Conservation (phyloP, 2,329 filamentous ascomycete genomes). For the Aureobasidium musti region DNA sequence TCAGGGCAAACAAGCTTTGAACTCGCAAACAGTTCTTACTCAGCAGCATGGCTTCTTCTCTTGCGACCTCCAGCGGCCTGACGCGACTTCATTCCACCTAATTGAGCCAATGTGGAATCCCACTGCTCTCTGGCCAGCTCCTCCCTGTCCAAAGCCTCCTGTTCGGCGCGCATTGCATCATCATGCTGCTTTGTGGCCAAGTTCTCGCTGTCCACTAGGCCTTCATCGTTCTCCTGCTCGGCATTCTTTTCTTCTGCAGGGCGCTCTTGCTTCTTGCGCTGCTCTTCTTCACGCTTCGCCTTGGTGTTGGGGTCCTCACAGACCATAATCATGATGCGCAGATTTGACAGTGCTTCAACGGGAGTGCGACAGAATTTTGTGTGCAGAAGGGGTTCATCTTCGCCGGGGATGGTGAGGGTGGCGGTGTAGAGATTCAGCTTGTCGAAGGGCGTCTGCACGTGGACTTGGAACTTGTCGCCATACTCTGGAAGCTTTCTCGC, state of each 20-base stretch:
- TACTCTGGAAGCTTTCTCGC: background rate
- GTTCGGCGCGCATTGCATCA: background rate
- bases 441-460: slow-evolving; percentile 14
- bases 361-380: background rate
- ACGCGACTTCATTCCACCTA: background rate
- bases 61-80: background rate
- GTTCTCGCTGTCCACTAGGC: background rate
- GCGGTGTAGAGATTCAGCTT: slow-evolving; percentile 7
- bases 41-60: background rate
- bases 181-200: background rate
- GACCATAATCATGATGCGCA: slow-evolving; percentile 8
- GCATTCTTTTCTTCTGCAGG: background rate
- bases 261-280: background rate
- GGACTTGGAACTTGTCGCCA: background rate
- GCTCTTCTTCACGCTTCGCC: background rate
- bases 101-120: background rate
- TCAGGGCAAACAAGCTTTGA: background rate
- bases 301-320: background rate
- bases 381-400: slow-evolving; percentile 1
- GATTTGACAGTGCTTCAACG: background rate
- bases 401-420: background rate
- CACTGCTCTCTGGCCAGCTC: background rate
- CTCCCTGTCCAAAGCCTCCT: background rate
- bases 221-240: background rate
- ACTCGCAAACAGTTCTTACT: background rate